Evolutionary conservation across 805 yeast species (phyloP).

Genomic region (Starmerella floricola): DNA sequence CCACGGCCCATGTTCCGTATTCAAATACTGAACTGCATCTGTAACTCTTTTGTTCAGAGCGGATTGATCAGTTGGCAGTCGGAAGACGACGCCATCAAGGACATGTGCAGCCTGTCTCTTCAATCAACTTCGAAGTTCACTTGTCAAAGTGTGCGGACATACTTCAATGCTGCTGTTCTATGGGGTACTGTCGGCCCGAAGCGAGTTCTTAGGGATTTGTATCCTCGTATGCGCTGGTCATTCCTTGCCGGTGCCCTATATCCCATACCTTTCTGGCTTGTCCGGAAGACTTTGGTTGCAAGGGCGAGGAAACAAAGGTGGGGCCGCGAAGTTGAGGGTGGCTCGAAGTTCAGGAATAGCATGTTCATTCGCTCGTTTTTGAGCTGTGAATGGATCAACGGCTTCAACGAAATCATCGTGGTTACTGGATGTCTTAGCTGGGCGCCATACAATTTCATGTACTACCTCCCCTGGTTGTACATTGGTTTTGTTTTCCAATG

Average conservation of each 20-base stretch:
- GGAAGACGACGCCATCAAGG: constrained; percentile 27
- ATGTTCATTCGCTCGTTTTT: constrained; percentile 9
- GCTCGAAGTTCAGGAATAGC: constrained; percentile 11
- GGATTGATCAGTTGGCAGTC: constrained; percentile 30
- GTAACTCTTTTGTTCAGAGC: constrained; percentile 25
- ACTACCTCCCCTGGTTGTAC: constrained; percentile 20
- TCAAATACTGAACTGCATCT: constrained; percentile 29
- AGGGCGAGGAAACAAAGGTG: constrained; percentile 11
- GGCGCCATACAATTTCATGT: constrained; percentile 25
- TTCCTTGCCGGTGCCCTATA: constrained; percentile 42
- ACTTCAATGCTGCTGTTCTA: constrained; percentile 39
- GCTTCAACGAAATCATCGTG: constrained; percentile 36
- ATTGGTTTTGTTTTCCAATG: constrained; percentile 36
- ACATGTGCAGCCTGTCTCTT: constrained; percentile 28
- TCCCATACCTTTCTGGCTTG: constrained; percentile 51
- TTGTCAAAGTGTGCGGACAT: constrained; percentile 32
- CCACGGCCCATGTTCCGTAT: constrained; percentile 48
- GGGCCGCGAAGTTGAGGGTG: constrained; percentile 9
- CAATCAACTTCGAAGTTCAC: constrained; percentile 31
- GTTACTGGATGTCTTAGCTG: constrained; percentile 35
- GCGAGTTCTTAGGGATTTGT: constrained; percentile 13
- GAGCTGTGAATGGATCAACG: constrained; percentile 25
- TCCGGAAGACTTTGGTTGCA: constrained; percentile 37
- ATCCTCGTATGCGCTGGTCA: constrained; percentile 31
- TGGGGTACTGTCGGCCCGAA: constrained; percentile 45